Evolutionary conservation across 768 basidiomycete genomes (phyloP), one percentile per base, ranked within the genome.

Genomic region (Tulasnella sp.): DNA sequence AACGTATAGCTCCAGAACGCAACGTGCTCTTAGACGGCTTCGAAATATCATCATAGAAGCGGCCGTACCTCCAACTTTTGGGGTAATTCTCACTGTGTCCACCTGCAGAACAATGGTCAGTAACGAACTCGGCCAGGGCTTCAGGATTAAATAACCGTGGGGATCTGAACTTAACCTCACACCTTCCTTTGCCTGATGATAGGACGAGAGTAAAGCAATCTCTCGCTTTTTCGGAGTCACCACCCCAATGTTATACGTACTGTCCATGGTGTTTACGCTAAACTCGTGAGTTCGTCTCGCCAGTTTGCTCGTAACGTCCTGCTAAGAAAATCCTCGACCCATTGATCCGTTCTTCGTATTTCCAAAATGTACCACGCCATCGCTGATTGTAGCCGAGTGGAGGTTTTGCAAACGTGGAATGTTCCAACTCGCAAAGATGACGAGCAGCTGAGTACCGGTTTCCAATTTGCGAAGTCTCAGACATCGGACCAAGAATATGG

Each of bases 21-120:
- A 77, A n/a, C 37, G 22, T 14, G 76, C 16, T 24, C 44, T 77
- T 20, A 3, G 28, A n/a, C 42, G 50, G 31, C 76, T 77, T 28
- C 46, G 40, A 24, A 48, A 41, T 24, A 5, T 77, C 46, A 50
- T 31, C 37, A 18, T 41, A 7, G 76, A 77, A 54, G 46, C 76
- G 28, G 76, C 76, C 18, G 48, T 77, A 18, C 76, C 76, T 58
- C 76, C 76, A 18, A 44, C 50, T 1, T 28, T 77, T 28, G 58
- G 44, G 11, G 76, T 28, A 12, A 31, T 28, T 31, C 76, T 77
- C 40, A 77, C 11, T 40, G 8, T 77, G 6, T 16, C 24, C 24
- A 14, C 46, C 24, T 77, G 22, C 76, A n/a, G 58, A n/a, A 28
- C 22, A 9, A 46, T 54, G 42, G 76, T 77, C 22, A 50, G 76